Evolutionary conservation across 1,284 basidiomycete species (phyloP).

Genomic region (Heliocybe sulcata): DNA sequence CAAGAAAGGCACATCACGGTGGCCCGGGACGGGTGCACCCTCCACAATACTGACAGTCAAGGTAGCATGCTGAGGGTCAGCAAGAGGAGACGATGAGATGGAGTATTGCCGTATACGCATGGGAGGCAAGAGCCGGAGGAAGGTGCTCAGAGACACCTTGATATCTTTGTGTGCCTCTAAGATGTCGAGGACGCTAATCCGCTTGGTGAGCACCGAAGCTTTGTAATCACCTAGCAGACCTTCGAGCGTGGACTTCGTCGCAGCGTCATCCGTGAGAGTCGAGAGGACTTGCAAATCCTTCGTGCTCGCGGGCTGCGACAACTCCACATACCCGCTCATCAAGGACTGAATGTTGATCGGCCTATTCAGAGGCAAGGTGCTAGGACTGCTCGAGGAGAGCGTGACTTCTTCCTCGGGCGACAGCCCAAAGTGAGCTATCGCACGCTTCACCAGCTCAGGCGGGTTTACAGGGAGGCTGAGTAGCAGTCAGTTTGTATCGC

Average conservation of each 20-base stretch:
- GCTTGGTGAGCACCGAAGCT: conserved; percentile 25
- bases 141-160: conserved; percentile 30
- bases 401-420: conserved; percentile 36
- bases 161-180: conserved; percentile 34
- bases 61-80: conserved; percentile 33
- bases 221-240: neutral
- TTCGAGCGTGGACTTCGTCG: conserved; percentile 5
- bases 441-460: conserved; percentile 29
- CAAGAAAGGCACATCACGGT: conserved; percentile 27
- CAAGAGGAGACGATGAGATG: conserved; percentile 45
- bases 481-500: neutral
- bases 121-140: conserved; percentile 35
- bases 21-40: conserved; percentile 27
- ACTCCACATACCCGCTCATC: conserved; percentile 38
- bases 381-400: conserved; percentile 30
- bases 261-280: conserved; percentile 1
- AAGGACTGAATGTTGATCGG: conserved; percentile 29
- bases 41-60: conserved; percentile 38
- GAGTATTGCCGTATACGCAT: conserved; percentile 48
- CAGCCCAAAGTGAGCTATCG: conserved; percentile 29
- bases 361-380: conserved; percentile 31
- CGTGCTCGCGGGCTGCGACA: conserved; percentile 37
- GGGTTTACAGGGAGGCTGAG: conserved; percentile 34
- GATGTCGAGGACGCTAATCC: conserved; percentile 37
- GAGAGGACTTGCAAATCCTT: conserved; percentile 25